Evolutionary conservation across 208 protist genomes (phyloP).

Genomic region (Acanthamoeba triangularis): DNA sequence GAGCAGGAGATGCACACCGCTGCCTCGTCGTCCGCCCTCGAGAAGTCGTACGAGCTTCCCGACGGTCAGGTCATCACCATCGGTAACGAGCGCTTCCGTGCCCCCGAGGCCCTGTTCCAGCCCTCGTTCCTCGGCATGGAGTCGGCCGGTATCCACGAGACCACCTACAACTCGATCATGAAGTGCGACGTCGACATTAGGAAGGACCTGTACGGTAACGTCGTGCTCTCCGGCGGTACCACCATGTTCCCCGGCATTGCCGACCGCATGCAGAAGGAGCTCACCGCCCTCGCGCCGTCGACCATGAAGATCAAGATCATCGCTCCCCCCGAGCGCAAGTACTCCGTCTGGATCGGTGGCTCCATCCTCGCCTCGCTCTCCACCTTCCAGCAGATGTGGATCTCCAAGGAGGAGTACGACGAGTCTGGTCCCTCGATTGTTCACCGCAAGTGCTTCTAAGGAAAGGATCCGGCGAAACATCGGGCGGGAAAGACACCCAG

Average conservation of each 20-base stretch:
- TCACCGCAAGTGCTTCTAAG: constrained; percentile 97
- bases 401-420: constrained; percentile 99
- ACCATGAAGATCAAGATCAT: constrained; percentile 95
- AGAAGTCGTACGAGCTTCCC: constrained; percentile 79
- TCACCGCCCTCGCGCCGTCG: constrained; percentile 95
- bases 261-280: constrained; percentile 98
- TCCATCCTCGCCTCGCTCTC: constrained; percentile 89
- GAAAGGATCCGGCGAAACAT: constrained; percentile 86
- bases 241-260: constrained; percentile 96
- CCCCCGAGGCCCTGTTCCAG: constrained; percentile 98
- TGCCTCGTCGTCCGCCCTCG: not conserved
- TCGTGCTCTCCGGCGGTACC: constrained; percentile 97
- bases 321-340: constrained; percentile 87
- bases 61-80: constrained; percentile 93
- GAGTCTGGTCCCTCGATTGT: constrained; percentile 98
- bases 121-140: constrained; percentile 97
- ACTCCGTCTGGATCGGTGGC: constrained; percentile 93
- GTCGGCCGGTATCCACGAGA: constrained; percentile 97
- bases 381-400: constrained; percentile 96
- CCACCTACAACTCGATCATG: constrained; percentile 98
- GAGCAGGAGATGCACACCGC: constrained; percentile 96
- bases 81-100: constrained; percentile 93
- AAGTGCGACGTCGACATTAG: constrained; percentile 97
- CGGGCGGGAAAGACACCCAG: constrained; percentile 96
- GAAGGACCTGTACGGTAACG: constrained; percentile 97